These are phyloP conservation scores for Pleurotus tuber-regium DNA, from an alignment of 768 basidiomycete genomes.

Conservation along the genomic window DNA sequence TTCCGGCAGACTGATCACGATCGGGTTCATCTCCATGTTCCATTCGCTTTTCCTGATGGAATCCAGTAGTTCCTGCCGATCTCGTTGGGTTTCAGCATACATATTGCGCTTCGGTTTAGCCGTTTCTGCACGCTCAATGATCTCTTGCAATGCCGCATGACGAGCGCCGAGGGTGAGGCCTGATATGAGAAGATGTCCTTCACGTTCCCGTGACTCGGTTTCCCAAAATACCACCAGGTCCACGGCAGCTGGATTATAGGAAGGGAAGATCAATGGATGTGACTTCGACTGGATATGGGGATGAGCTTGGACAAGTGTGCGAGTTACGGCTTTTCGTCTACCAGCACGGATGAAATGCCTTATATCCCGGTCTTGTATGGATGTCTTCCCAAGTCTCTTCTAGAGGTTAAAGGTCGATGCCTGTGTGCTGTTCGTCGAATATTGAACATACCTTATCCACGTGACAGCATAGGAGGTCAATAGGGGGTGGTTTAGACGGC, in stretches of 20 bases:
- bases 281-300: slow-evolving; percentile 55
- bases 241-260: slow-evolving; percentile 70
- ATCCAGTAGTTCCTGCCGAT: slow-evolving; percentile 63
- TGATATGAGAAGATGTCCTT: slow-evolving; percentile 58
- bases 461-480: slow-evolving; percentile 52
- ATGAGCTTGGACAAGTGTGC: slow-evolving; percentile 36
- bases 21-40: slow-evolving; percentile 78
- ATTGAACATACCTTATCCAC: slow-evolving; percentile 36
- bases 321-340: slow-evolving; percentile 41
- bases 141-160: slow-evolving; percentile 61
- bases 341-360: slow-evolving; percentile 49
- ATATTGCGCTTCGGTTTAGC: slow-evolving; percentile 77
- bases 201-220: slow-evolving; percentile 54
- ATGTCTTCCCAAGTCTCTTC: no score
- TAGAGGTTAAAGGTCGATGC: neutral
- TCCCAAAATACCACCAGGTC: slow-evolving; percentile 81
- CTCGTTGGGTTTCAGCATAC: slow-evolving; percentile 86
- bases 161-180: slow-evolving; percentile 65
- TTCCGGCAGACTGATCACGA: slow-evolving; percentile 50
- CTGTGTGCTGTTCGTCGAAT: neutral
- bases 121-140: slow-evolving; percentile 57
- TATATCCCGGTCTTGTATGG: no score
- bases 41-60: slow-evolving; percentile 70
- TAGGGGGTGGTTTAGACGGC: slow-evolving; percentile 44
- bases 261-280: slow-evolving; percentile 68